Base-by-base conservation (phyloP, 345 rosid species). In the Cardiospermum halicacabum region DNA sequence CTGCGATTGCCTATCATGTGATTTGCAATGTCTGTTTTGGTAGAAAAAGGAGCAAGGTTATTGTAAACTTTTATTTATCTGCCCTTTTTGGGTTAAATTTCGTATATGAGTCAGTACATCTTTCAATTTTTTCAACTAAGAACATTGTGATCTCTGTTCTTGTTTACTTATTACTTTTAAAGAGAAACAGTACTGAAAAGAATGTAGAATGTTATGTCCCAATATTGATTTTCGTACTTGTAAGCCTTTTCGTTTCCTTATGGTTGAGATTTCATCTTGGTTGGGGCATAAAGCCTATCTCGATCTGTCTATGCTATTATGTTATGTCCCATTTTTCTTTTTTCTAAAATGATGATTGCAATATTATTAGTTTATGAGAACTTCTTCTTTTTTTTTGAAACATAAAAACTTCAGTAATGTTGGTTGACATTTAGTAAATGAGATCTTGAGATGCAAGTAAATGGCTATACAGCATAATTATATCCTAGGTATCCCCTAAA, bases 21-120 rank as follows among this genome's bases (percentile, higher is more conserved):
- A 32, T 24, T 58, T 37, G 34, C 31, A 40, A 36, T 36, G 34
- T 53, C 40, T 53, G 15, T 64, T 58, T 26, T 63, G 47, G 15
- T 62, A 0, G n/a, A n/a, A n/a, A 51, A 50, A 18, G 57, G 68
- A 26, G 26, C 11, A 16, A 42, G 43, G 19, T 18, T 22, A 18
- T 65, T 37, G 26, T 54, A 50, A 53, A 10, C 28, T 12, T 13
- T 47, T n/a, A 5, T 21, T 11, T 30, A 22, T 9, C 0, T 13
- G 22, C 39, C 18, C 7, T 15, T 37, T 27, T 5, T 51, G 6
- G 32, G n/a, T n/a, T n/a, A n/a, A n/a, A n/a, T n/a, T n/a, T n/a
- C n/a, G n/a, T n/a, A n/a, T n/a, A n/a, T n/a, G n/a, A n/a, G n/a
- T n/a, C n/a, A n/a, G n/a, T n/a, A n/a, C n/a, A n/a, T n/a, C n/a